Base-by-base conservation (phyloP, 83 land plant species). In the Picea abies region DNA sequence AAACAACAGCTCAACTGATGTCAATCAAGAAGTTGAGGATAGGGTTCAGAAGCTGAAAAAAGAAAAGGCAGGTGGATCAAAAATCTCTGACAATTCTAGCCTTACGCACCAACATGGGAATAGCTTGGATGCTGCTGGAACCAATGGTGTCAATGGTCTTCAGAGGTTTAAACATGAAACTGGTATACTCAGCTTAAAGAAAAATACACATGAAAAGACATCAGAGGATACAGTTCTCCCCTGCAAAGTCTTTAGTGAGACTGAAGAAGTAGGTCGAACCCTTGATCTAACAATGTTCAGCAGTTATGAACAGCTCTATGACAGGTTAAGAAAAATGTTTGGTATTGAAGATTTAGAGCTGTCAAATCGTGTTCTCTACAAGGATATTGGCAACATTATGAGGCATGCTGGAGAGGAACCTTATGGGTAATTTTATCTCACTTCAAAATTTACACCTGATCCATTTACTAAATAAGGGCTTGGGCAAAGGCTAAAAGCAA, bases 201-300 rank as follows among this genome's bases (percentile, higher is more conserved):
- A 60, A n/a, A 29, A 60, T 60, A 60, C 58, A 52, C 37, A 49
- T 37, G 80, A 61, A 16, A 60, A 60, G 10, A 17, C 47, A 20
- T 73, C 77, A 17, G 64, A 78, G 20, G 64, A 60, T 60, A 19
- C 80, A 56, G 58, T 70, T 25, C 88, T 87, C 9, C 91, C 87
- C 39, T 94, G 96, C 84, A 92, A 89, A 84, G 92, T 94, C 4
- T 91, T 92, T 82, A 89, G 88, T 84, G 95, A 94, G 84, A 83
- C 88, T n/a, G n/a, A n/a, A n/a, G n/a, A n/a, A n/a, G n/a, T n/a
- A n/a, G n/a, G n/a, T n/a, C n/a, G n/a, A n/a, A 92, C 89, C 9
- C 88, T 94, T 37, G 95, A 94, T 73, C 91, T 94, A 2, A 90
- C 96, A 3, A 56, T 64, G 60, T 85, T 92, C 60, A 44, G 78